A percentile compares a stretch with the other conserved stretches of the same genome.
Evolutionary conservation across 2,329 filamentous ascomycete species (phyloP).

Genomic region (Botryotinia convoluta): DNA sequence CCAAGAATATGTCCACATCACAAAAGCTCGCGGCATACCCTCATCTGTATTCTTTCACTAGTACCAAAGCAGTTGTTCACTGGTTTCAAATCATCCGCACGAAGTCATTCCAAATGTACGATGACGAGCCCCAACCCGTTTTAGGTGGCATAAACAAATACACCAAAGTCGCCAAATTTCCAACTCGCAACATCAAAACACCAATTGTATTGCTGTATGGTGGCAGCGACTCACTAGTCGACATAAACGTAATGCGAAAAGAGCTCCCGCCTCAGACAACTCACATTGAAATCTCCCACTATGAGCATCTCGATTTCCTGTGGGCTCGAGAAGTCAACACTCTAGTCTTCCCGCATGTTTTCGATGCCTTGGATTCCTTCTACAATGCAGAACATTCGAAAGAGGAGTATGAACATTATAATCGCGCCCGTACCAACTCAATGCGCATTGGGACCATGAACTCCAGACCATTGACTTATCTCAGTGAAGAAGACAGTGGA

Average conservation of each 20-base stretch:
- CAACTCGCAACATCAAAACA: slow-evolving; percentile 94
- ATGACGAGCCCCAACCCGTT: slow-evolving; percentile 84
- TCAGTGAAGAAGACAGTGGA: slow-evolving; percentile 30
- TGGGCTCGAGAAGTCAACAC: slow-evolving; percentile 85
- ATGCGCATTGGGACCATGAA: slow-evolving; percentile 27
- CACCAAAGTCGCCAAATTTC: slow-evolving; percentile 94
- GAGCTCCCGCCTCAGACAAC: slow-evolving; percentile 83
- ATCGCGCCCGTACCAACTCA: slow-evolving; percentile 33
- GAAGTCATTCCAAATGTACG: slow-evolving; percentile 96
- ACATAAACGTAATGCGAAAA: slow-evolving; percentile 88
- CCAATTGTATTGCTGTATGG: slow-evolving; percentile 93
- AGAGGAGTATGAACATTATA: slow-evolving; percentile 60
- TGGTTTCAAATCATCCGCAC: slow-evolving; percentile 99
- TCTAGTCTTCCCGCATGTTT: slow-evolving; percentile 83
- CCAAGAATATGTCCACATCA: slow-evolving; percentile 74
- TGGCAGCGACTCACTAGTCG: slow-evolving; percentile 87
- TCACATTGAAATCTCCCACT: slow-evolving; percentile 83
- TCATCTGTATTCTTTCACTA: slow-evolving; percentile 94
- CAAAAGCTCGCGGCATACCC: slow-evolving; percentile 96
- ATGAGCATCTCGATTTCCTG: slow-evolving; percentile 94
- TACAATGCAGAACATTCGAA: slow-evolving; percentile 55
- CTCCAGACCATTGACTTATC: slow-evolving; percentile 22
- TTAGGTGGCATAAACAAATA: slow-evolving; percentile 73
- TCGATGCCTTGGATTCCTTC: slow-evolving; percentile 79
- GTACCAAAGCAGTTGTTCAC: slow-evolving; percentile 94